phyloP scores from a whole-genome alignment of 2,329 filamentous ascomycete genomes.

The Colletotrichum cuscutae region DNA sequence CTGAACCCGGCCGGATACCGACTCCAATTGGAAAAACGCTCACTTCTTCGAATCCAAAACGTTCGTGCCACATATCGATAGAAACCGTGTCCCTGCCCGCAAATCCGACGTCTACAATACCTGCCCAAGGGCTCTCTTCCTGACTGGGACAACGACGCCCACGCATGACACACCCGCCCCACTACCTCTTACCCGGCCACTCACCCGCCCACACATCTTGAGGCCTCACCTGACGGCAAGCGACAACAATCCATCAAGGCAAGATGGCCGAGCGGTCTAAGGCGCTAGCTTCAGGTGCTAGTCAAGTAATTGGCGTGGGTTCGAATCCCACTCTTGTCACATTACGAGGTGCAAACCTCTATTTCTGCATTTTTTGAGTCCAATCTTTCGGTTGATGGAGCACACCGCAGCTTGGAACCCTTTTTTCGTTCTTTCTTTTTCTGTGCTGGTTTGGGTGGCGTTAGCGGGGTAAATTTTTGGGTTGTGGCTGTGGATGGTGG shows the following conservation, averaged over 20 bases:
- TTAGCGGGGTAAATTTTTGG: background rate
- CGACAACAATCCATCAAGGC: background rate
- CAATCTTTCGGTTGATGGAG: background rate
- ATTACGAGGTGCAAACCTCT: fast-evolving
- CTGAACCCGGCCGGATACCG: background rate
- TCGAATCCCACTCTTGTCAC: conserved; percentile 18
- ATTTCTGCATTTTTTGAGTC: fast-evolving
- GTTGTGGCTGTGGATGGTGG: background rate
- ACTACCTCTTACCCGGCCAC: background rate
- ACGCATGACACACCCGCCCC: background rate
- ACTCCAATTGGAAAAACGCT: background rate
- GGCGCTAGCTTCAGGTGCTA: conserved; percentile 23
- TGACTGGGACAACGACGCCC: background rate
- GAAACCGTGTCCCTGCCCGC: background rate
- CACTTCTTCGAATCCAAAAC: background rate
- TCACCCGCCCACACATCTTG: background rate
- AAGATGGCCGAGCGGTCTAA: conserved; percentile 23
- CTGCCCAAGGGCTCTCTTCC: background rate
- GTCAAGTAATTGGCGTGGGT: conserved; percentile 21
- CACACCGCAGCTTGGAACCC: too few species aligned
- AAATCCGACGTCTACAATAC: background rate
- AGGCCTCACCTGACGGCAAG: fast-evolving
- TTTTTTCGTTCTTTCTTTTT: background rate
- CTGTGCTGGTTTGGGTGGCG: background rate
- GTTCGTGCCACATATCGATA: background rate